Evolutionary conservation across 495 filamentous ascomycete genomes (phyloP).

Genomic region (Penicillium paradoxum): DNA sequence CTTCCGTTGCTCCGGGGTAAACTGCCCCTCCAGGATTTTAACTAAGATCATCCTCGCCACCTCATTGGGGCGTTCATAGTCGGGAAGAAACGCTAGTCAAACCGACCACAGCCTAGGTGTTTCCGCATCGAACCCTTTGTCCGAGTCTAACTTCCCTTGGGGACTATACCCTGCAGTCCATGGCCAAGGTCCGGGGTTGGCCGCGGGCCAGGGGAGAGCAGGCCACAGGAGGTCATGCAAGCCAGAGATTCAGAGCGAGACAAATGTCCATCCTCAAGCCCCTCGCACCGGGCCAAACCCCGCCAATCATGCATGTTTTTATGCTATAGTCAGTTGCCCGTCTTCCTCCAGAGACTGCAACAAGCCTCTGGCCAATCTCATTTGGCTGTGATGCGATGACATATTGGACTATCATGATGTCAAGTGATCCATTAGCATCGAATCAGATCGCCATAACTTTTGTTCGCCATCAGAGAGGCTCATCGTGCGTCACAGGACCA

Average conservation of each 20-base stretch:
- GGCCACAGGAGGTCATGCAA: not conserved
- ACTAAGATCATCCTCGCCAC: constrained; percentile 7
- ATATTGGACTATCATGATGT: not conserved
- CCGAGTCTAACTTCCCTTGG: not conserved
- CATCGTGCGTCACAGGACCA: not conserved
- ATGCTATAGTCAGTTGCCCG: not conserved
- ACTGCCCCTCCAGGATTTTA: constrained; percentile 9
- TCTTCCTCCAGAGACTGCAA: too few species aligned
- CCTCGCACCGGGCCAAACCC: not conserved
- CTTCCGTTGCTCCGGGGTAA: constrained; percentile 46
- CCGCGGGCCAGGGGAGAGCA: constrained; percentile 4
- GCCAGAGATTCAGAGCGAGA: not conserved
- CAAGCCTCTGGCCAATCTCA: not conserved
- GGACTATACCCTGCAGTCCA: not conserved
- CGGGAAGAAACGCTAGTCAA: not conserved
- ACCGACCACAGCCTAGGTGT: constrained; percentile 1
- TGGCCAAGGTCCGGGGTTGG: not conserved
- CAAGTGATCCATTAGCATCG: not conserved
- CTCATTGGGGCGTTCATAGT: not conserved
- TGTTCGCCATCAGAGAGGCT: not conserved
- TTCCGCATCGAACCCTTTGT: constrained; percentile 5
- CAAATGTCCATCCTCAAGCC: not conserved
- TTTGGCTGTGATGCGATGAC: not conserved
- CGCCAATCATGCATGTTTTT: not conserved
- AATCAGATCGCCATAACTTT: not conserved